Evolutionary conservation across 768 basidiomycete species (phyloP).

Genomic region (Collybia nuda): DNA sequence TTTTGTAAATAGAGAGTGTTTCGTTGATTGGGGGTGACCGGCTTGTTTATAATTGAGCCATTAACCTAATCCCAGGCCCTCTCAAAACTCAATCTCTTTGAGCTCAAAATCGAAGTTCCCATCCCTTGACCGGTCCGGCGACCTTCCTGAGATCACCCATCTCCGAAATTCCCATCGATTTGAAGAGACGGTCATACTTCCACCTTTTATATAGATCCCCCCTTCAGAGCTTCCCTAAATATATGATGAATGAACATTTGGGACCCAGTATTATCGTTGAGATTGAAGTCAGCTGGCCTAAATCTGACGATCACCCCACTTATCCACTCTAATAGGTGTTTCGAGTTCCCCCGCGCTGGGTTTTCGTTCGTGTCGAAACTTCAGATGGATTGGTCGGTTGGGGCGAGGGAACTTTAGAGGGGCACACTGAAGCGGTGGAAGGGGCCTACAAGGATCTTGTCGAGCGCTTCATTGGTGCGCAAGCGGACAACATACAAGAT

Average conservation of each 20-base stretch:
- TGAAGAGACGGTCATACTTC: no score
- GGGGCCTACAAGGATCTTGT: constrained; percentile 62
- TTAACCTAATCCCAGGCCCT: no score
- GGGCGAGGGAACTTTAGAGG: constrained; percentile 75
- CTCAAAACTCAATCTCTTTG: no score
- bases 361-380: constrained; percentile 72
- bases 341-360: constrained; percentile 71
- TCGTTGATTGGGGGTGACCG: no score
- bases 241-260: no score
- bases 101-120: no score
- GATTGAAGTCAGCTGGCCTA: constrained; percentile 19
- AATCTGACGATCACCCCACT: neutral
- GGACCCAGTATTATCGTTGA: constrained; percentile 19
- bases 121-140: no score
- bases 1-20: no score
- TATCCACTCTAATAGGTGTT: constrained; percentile 42
- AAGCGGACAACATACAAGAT: constrained; percentile 68
- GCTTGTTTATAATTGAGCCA: no score
- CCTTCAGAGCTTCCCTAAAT: no score
- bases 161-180: neutral
- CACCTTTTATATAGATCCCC: no score
- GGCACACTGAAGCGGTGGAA: constrained; percentile 73
- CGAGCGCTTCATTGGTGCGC: constrained; percentile 57
- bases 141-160: no score
- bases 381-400: constrained; percentile 65